Percentiles rank a stretch among this genome's conserved stretches.
These are phyloP conservation scores for Quercus cerris DNA, from an alignment of 306 rosid species.

Conservation along the genomic window DNA sequence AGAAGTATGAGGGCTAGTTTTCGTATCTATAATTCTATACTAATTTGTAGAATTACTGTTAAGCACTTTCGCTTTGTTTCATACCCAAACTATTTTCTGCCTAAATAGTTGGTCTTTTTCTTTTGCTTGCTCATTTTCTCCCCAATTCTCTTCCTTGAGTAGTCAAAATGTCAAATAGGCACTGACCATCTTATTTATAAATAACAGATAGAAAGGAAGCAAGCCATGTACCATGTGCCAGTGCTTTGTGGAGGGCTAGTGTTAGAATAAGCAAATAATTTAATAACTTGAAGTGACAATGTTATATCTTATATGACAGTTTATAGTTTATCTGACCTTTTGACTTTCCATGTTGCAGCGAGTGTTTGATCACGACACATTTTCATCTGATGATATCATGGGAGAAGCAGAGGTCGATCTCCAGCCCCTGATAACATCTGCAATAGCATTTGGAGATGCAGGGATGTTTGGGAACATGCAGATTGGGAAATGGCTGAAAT, in stretches of 20 bases:
- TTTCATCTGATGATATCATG: constrained; percentile 97
- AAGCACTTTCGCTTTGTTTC: neutral
- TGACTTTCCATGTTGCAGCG: constrained; percentile 47
- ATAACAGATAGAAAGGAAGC: neutral
- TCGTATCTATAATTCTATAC: neutral
- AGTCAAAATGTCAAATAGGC: neutral
- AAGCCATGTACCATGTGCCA: neutral
- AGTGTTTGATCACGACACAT: constrained; percentile 83
- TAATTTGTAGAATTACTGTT: no score
- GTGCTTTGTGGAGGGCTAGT: neutral
- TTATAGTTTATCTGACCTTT: constrained; percentile 8
- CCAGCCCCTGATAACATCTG: constrained; percentile 91
- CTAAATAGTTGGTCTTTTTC: neutral
- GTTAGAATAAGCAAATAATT: neutral
- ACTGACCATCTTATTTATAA: neutral
- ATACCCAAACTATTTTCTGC: neutral
- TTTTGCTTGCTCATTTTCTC: neutral
- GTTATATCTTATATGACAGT: neutral
- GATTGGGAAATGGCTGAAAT: constrained; percentile 96
- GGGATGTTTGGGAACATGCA: constrained; percentile 93
- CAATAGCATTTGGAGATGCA: constrained; percentile 91
- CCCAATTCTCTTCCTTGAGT: neutral
- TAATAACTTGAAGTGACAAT: no score
- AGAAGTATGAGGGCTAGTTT: neutral
- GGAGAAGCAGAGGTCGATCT: constrained; percentile 98